Base-by-base conservation (phyloP, 176 grass and related monocot species). In the Eleusine coracana region DNA sequence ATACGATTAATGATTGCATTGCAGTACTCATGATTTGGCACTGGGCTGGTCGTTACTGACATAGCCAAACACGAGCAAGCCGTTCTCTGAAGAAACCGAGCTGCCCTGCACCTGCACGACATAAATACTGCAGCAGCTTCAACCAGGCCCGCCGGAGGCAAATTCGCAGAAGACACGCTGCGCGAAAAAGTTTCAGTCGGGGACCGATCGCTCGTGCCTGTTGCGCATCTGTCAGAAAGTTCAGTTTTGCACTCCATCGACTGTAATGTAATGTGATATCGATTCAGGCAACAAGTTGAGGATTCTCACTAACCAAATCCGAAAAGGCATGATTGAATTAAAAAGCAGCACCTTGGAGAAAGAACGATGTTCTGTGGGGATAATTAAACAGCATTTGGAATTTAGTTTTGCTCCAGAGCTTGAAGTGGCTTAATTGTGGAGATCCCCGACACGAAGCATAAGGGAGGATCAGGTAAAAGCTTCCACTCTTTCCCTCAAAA, bases 11-110 rank as follows among this genome's bases (percentile, higher is more conserved):
- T 31, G 27, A 37, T 25, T 51, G 71, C 59, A 41, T 25, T 40
- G 49, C 62, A 31, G 25, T 21, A 58, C 39, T 18, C 31, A 39
- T 59, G 52, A 15, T 12, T 21, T 11, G 16, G 62, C 82, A 69
- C 10, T n/a, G 48, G 36, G 63, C 71, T 66, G 31, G 70, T 34
- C 31, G 31, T 27, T 12, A 83, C 82, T 84, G 61, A 68, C 82
- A 75, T 42, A 75, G 68, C 73, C 17, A 68, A 69, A 63, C 39
- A 34, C 37, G 18, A 38, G 37, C 46, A 70, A 84, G 5, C 18
- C 17, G 18, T 77, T 77, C 39, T 77, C 83, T 61, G 82, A 85
- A 77, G 51, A 71, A 70, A 78, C 66, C 18, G 51, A 18, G 39
- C 39, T 67, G 16, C 34, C 1, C 36, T 59, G 52, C 51, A 6